A percentile compares a stretch with the other conserved stretches of the same genome.
Evolutionary conservation across 495 filamentous ascomycete genomes (phyloP).

Genomic region (Symbiotaphrina buchneri): DNA sequence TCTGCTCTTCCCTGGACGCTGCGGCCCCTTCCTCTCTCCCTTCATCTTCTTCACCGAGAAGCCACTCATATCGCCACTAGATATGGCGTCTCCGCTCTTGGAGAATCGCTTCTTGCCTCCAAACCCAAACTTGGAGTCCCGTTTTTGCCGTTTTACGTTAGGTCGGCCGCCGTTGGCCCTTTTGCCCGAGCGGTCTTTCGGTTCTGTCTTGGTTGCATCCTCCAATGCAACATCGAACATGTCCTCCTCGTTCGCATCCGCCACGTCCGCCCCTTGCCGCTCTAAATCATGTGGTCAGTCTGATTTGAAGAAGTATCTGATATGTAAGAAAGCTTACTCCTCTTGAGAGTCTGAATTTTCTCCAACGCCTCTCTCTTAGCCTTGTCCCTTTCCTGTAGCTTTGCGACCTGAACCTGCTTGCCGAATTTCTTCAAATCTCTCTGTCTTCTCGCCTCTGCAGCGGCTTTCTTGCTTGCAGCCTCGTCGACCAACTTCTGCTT

Average conservation of each 20-base stretch:
- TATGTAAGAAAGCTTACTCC: constrained; percentile 37
- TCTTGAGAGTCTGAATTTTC: constrained; percentile 81
- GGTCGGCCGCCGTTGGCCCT: constrained; percentile 15
- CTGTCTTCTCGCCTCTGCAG: constrained; percentile 74
- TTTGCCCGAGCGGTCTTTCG: constrained; percentile 9
- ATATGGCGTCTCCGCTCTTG: constrained; percentile 73
- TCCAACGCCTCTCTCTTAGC: constrained; percentile 78
- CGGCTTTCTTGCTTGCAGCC: constrained; percentile 77
- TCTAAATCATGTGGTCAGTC: constrained; percentile 24
- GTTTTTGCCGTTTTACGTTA: constrained; percentile 65
- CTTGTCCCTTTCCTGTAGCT: constrained; percentile 79
- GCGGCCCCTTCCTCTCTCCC: constrained; percentile 19
- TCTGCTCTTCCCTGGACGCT: constrained; percentile 44
- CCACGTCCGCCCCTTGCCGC: constrained; percentile 45
- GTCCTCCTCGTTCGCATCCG: constrained; percentile 50
- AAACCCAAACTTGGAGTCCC: constrained; percentile 78
- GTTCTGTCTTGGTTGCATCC: constrained; percentile 30
- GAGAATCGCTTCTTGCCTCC: constrained; percentile 78
- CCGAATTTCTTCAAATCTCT: constrained; percentile 97
- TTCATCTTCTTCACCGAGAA: constrained; percentile 78
- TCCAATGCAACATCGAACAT: constrained; percentile 91
- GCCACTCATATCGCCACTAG: constrained; percentile 50
- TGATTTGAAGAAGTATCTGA: neutral
- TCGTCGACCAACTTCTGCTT: constrained; percentile 85
- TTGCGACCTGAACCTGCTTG: constrained; percentile 93